Evolutionary conservation across 2,329 filamentous ascomycete genomes (phyloP), one percentile per base, ranked within the genome.

Genomic region (Coniochaeta sp.): DNA sequence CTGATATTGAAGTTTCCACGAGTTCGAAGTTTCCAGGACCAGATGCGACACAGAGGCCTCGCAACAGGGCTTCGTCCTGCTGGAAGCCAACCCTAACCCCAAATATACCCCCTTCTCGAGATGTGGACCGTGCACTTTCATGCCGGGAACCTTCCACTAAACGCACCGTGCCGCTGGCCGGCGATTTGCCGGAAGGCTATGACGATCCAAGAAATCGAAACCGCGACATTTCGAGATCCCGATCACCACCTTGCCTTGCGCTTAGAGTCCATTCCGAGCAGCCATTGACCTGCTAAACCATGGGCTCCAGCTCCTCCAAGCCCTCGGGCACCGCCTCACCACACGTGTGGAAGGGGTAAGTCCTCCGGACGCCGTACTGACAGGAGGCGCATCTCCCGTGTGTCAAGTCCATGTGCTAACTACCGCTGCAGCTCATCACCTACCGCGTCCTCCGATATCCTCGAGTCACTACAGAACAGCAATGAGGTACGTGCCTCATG

Each of bases 381-480:
- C 9, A 46, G 9, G n/a, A n/a, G n/a, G n/a, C 45, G 24, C 45
- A 28, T 3, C 27, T 13, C 2, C 27, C 22, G 4, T 3, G 22
- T 18, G 30, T 5, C 6, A 24, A 16, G 6, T 42, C 14, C 38
- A 13, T 22, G n/a, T 42, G 18, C 47, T 35, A 27, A 49, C 30
- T 10, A 4, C 13, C 16, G 4, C 28, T 33, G 18, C 51, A 72
- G 70, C 55, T 62, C 68, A 53, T 71, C 73, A 48, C 74, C 77
- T 30, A 71, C 75, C 58, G 68, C 95, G 69, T 95, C 91, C 59
- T 84, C 89, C 65, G 85, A 88, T 65, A 77, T 96, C 63, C 79
- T 95, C 63, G 85, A 95, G 63, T 83, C 85, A 55, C 78, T 97
- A 56, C 89, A 96, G 69, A 81, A 83, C 56, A 95, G 83, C 74